Conservation (phyloP, 106 monocot species). For the Phalaenopsis aphrodite region DNA sequence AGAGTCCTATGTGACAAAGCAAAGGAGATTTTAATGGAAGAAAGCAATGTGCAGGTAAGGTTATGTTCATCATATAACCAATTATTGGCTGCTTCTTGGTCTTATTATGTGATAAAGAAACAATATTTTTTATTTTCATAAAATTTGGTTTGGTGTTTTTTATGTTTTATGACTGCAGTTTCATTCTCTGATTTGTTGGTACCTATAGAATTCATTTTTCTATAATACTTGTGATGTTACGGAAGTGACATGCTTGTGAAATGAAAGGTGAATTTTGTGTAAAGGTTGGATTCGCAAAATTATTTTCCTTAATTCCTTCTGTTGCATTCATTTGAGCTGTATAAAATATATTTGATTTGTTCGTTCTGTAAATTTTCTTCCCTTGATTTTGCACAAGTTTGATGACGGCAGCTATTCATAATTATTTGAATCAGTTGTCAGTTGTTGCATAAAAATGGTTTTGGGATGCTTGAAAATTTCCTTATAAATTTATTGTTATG, state of each 20-base stretch:
- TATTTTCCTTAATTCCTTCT: background rate
- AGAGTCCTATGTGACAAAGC: slow-evolving; percentile 81
- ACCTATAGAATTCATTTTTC: background rate
- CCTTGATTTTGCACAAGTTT: background rate
- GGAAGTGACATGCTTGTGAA: background rate
- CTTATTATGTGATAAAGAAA: background rate
- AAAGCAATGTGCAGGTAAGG: slow-evolving; percentile 97
- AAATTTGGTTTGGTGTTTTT: background rate
- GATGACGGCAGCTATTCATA: background rate
- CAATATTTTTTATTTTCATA: background rate
- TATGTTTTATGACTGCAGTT: background rate
- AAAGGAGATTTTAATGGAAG: slow-evolving; percentile 98
- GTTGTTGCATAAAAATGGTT: background rate
- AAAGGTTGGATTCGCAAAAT: background rate
- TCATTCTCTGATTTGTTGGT: background rate
- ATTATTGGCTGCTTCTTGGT: background rate
- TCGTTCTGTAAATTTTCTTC: background rate
- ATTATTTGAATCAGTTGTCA: background rate
- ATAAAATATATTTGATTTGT: background rate
- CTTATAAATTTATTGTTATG: too few relatives aligned
- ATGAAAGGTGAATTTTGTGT: slow-evolving; percentile 1
- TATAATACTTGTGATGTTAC: background rate
- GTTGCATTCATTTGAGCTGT: background rate
- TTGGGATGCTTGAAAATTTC: too few relatives aligned
- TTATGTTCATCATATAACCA: background rate